phyloP scores from a whole-genome alignment of 2,329 filamentous ascomycete species.

The Hymenoscyphus fraxineus region DNA sequence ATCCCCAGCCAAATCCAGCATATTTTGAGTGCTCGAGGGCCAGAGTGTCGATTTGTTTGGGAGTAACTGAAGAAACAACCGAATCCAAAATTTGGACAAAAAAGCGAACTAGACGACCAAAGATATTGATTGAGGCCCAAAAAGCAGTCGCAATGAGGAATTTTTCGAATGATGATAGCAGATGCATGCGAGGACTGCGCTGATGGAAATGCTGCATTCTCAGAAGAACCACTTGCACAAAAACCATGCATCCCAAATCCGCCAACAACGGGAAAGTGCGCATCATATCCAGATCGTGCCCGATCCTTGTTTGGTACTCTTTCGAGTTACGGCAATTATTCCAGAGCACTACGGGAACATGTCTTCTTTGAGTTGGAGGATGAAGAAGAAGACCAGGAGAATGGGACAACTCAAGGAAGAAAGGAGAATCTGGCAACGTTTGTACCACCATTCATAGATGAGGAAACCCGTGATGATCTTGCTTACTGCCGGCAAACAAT shows the following conservation, averaged over 20 bases:
- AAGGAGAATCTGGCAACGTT: background rate
- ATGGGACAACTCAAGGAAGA: background rate
- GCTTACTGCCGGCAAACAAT: background rate
- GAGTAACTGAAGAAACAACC: background rate
- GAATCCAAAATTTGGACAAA: background rate
- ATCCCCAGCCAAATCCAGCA: background rate
- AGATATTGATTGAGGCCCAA: constrained; percentile 4
- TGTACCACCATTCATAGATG: background rate
- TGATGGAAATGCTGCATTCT: constrained; percentile 6
- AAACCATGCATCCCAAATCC: constrained; percentile 7
- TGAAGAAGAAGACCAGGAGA: background rate
- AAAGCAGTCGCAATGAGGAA: constrained; percentile 5
- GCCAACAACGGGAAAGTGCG: background rate
- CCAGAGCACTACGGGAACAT: background rate
- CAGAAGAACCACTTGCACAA: constrained; percentile 5
- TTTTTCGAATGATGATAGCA: constrained; percentile 10
- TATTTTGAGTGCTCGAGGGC: background rate
- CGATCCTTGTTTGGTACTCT: background rate
- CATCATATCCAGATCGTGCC: constrained; percentile 9
- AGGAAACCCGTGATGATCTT: background rate
- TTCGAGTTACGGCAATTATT: background rate
- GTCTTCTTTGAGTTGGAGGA: background rate
- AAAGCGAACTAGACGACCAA: background rate
- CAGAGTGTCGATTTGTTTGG: background rate
- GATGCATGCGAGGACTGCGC: constrained; percentile 5